Evolutionary conservation across 2,329 filamentous ascomycete species (phyloP).

Genomic region (Helminthosporium solani): DNA sequence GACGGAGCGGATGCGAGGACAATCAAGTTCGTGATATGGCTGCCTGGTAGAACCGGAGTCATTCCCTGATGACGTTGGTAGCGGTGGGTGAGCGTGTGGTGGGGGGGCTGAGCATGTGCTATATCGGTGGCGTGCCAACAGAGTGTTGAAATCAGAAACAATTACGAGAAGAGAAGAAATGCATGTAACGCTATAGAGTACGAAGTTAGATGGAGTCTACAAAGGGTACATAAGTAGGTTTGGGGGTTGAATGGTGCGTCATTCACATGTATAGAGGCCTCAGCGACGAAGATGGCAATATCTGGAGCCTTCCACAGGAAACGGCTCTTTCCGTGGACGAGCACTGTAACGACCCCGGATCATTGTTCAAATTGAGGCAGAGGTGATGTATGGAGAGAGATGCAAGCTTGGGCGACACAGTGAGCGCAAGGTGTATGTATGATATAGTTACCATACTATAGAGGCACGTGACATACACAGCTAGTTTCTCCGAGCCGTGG

Average conservation of each 20-base stretch:
- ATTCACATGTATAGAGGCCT: no score
- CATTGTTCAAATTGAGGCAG: not conserved
- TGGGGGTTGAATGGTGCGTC: no score
- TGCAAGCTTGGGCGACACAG: no score
- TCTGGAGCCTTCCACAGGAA: no score
- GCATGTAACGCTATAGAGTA: not conserved
- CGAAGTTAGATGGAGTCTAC: no score
- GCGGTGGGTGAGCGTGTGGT: constrained; percentile 24
- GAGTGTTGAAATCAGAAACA: not conserved
- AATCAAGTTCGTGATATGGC: constrained; percentile 20
- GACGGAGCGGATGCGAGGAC: constrained; percentile 7
- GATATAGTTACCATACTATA: no score
- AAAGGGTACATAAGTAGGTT: no score
- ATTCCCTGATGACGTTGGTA: constrained; percentile 22
- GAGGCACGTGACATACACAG: no score
- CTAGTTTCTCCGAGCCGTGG: constrained; percentile 6
- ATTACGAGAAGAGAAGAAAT: constrained; percentile 3
- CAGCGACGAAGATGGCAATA: no score
- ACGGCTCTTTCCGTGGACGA: no score
- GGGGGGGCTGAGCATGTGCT: constrained; percentile 17
- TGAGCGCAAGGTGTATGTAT: no score
- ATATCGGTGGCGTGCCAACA: constrained; percentile 13
- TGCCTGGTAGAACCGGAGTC: constrained; percentile 31
- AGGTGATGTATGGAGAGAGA: not conserved
- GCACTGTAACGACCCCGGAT: not conserved